Conservation (phyloP, 2,329 filamentous ascomycete species). For the Cladosporium austrohemisphaericum region DNA sequence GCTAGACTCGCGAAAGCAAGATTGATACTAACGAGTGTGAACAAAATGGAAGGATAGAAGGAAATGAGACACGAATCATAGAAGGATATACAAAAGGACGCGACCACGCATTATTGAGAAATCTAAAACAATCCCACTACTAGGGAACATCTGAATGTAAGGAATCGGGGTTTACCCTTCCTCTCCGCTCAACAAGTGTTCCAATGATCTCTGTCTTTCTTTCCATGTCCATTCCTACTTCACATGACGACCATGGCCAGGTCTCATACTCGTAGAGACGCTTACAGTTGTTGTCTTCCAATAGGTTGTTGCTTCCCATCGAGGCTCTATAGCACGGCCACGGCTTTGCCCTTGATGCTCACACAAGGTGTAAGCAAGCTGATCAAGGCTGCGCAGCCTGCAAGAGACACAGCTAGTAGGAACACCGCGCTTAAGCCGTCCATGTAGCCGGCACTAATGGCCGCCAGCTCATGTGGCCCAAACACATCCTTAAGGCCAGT, state of each 20-base stretch:
- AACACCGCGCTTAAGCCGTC: constrained; percentile 25
- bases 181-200: too few relatives aligned
- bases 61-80: constrained; percentile 7
- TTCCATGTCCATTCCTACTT: too few relatives aligned
- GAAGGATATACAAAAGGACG: neutral
- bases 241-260: too few relatives aligned
- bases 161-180: too few relatives aligned
- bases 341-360: constrained; percentile 10
- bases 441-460: constrained; percentile 32
- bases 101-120: neutral
- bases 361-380: constrained; percentile 8
- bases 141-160: neutral
- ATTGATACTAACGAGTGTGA: neutral
- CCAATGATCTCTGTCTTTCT: too few relatives aligned
- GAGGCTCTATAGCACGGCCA: too few relatives aligned
- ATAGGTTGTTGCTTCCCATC: too few relatives aligned
- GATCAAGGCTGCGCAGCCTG: constrained; percentile 7
- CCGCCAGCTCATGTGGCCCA: constrained; percentile 21
- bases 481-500: constrained; percentile 32
- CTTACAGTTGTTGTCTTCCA: too few relatives aligned
- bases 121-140: neutral
- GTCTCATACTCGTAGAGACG: too few relatives aligned
- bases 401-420: constrained; percentile 7
- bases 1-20: neutral
- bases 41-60: neutral